phyloP scores from a whole-genome alignment of 495 filamentous ascomycete genomes.

The Penicillium longicatenatum region DNA sequence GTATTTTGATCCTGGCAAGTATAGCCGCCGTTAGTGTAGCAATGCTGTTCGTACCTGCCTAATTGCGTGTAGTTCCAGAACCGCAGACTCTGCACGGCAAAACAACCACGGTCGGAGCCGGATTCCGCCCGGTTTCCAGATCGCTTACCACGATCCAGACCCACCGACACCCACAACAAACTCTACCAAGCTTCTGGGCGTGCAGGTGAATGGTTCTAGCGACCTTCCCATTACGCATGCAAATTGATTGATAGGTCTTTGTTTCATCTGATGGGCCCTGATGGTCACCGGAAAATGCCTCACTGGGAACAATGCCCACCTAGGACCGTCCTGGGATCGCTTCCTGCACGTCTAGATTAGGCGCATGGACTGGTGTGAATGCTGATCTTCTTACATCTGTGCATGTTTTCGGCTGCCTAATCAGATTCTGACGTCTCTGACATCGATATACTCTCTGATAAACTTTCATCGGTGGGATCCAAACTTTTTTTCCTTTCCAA shows the following conservation, averaged over 20 bases:
- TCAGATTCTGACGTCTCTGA: not conserved
- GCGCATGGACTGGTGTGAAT: not conserved
- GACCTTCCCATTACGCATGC: not conserved
- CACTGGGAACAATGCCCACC: constrained; percentile 1
- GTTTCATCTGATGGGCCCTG: not conserved
- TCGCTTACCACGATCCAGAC: not conserved
- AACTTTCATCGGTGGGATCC: not conserved
- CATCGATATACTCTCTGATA: not conserved
- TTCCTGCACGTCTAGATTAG: not conserved
- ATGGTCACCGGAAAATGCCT: constrained; percentile 5
- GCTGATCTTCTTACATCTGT: not conserved
- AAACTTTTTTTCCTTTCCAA: not conserved
- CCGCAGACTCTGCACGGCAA: not conserved
- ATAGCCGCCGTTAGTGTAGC: not conserved
- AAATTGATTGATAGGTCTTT: not conserved
- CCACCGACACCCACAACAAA: too few species aligned
- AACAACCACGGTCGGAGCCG: not conserved
- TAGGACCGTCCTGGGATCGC: not conserved
- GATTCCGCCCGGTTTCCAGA: not conserved
- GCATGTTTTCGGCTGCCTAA: not conserved
- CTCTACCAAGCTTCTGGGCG: not conserved
- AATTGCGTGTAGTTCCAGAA: not conserved
- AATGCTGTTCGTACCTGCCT: not conserved
- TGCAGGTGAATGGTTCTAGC: not conserved
- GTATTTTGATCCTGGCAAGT: not conserved